These are phyloP conservation scores for Tylopilus sp. DNA, from an alignment of 768 basidiomycete species.

Conservation along the genomic window DNA sequence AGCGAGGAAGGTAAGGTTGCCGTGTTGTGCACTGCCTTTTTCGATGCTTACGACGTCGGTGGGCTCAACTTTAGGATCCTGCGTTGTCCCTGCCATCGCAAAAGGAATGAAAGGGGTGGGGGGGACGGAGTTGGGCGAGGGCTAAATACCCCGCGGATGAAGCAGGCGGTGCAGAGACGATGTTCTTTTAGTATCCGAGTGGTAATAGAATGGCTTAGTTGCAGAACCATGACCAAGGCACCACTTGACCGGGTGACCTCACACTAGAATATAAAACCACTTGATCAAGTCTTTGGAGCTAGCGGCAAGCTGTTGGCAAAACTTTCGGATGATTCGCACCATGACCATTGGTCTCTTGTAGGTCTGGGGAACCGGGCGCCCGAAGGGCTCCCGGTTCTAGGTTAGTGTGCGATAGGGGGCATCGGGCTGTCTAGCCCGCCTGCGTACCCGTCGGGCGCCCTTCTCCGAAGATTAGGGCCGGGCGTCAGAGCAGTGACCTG, in stretches of 20 bases:
- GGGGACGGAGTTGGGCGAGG: not conserved
- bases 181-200: not conserved
- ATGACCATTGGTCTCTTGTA: no score
- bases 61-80: slow-evolving; percentile 3
- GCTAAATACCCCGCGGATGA: not conserved
- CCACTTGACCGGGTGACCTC: not conserved
- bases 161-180: not conserved
- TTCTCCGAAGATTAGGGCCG: no score
- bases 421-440: no score
- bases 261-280: not conserved
- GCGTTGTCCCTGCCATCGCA: slow-evolving; percentile 2
- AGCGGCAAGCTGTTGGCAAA: not conserved
- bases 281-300: no score
- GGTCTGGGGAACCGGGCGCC: no score
- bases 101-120: not conserved
- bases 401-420: no score
- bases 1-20: slow-evolving; percentile 20
- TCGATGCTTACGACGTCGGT: slow-evolving; percentile 6
- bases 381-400: no score
- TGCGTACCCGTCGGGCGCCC: no score
- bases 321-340: no score
- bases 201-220: not conserved
- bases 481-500: no score
- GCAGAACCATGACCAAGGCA: not conserved
- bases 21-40: not conserved